Base-by-base conservation (phyloP, 2,329 filamentous ascomycete species). In the Bretziella fagacearum region DNA sequence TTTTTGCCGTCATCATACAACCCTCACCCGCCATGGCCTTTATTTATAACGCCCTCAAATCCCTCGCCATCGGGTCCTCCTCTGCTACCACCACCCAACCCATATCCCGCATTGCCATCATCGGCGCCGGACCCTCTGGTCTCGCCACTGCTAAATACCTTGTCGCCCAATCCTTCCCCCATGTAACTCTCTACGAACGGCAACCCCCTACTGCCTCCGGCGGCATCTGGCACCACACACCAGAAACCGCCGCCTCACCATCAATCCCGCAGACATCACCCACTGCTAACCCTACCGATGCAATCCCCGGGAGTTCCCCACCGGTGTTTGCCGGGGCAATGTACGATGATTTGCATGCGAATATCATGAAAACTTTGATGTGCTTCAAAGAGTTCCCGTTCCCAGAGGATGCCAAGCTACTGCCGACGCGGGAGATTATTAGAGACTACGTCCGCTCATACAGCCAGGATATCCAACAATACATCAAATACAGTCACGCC, bases 361-460 rank as follows among this genome's bases (percentile, higher is more conserved):
- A 96, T 59, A 86, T 95, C 41, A 83, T 86, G 0, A 75, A 81
- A 50, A 67, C 69, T 0, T 59, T 95, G 45, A 96, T 96, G 89
- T 66, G 70, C 3, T 95, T 79, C 59, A 79, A 79, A 3, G 81
- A 89, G 54, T 65, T 74, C 5, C 59, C 70, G 1, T 91, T 91
- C 56, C 69, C 74, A 0, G 56, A 67, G 1, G 69, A 76, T 10
- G 68, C 71, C 5, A 76, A 79, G 57, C 67, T 93, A 1, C 93
- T 89, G 55, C 89, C 89, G 0, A 71, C 68, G 18, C 76, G 87
- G 52, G 63, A 77, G 51, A 69, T 71, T 22, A 83, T 95, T 2
- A 71, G 81, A 52, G 60, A 74, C 18, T 95, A 95, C 58, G 66
- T 96, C 1, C 63, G 81, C 20, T 61, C 68, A 17, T 94, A 91